Evolutionary conservation across 345 rosid genomes (phyloP).

Genomic region (Hibiscus tridactylites): DNA sequence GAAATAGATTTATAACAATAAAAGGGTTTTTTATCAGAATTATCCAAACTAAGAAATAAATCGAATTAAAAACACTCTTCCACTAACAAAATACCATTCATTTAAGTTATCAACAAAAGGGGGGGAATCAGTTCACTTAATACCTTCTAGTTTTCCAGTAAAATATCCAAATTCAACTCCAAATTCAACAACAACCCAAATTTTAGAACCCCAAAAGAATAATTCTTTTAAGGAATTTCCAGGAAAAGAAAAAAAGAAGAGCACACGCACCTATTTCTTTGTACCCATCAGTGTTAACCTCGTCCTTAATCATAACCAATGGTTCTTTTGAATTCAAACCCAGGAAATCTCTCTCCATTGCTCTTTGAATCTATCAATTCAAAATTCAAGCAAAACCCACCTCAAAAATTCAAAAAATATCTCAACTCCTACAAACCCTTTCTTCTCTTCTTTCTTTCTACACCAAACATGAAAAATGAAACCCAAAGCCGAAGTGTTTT

Average conservation of each 20-base stretch:
- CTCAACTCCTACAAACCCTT: slow-evolving; percentile 7
- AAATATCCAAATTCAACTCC: not conserved
- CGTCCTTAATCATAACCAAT: slow-evolving; percentile 40
- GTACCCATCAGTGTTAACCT: slow-evolving; percentile 33
- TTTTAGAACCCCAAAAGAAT: not conserved
- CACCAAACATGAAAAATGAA: slow-evolving; percentile 3
- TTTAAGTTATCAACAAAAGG: not conserved
- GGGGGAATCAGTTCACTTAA: not conserved
- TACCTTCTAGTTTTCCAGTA: not conserved
- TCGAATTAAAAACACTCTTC: not conserved
- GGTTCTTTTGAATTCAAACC: slow-evolving; percentile 52
- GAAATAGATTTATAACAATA: not conserved
- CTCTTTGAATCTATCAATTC: not conserved
- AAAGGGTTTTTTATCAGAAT: not conserved
- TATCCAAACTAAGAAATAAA: not conserved
- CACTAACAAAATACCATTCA: not conserved
- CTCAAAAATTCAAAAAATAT: not conserved
- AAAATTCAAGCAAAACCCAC: slow-evolving; percentile 12
- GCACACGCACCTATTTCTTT: slow-evolving; percentile 33
- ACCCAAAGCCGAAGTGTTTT: slow-evolving; percentile 5
- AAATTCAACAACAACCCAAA: slow-evolving; percentile 3
- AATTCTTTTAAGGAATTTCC: not conserved
- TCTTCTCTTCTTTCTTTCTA: not conserved
- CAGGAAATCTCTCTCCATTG: slow-evolving; percentile 83
- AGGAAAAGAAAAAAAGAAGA: not conserved